Base-by-base conservation (phyloP, 2,329 filamentous ascomycete genomes). In the Colletotrichum tanaceti region DNA sequence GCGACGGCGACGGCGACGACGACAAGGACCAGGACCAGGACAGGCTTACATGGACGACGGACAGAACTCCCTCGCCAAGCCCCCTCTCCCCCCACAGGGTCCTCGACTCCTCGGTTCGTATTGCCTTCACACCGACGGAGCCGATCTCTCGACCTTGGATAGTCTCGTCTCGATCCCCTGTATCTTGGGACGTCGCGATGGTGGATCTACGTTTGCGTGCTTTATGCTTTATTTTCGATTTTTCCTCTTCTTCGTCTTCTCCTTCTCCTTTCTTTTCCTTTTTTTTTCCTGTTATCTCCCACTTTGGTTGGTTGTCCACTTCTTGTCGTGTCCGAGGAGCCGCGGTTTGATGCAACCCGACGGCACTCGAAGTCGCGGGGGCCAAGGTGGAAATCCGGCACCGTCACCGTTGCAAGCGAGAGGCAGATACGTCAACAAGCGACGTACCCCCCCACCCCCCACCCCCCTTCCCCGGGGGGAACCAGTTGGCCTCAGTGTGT, bases 21-120 rank as follows among this genome's bases (percentile, higher is more conserved):
- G 47, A 14, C 16, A 32, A 28, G 14, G 24, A 14, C 16, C 32
- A 24, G 39, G 54, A 6, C 41, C 41, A 10, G 55, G 55, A 46
- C 55, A 38, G 55, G 55, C 46, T 32, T 20, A 20, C 9, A 32
- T 28, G 28, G 43, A 47, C 41, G 55, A 44, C 41, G 46, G 44
- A 58, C 32, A 24, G 24, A 20, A 16, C 28, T 32, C 16, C 32
- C 39, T 20, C 6, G 38, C 41, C 41, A 44, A 53, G 18, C 38
- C 41, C n/a, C n/a, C n/a, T n/a, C n/a, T n/a, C n/a, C n/a, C n/a
- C n/a, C 24, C 44, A 47, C 53, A 47, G 61, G 65, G 54, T 65
- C n/a, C n/a, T 65, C 65, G 61, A 61, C 38, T 65, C n/a, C n/a
- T 65, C 65, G 61, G 65, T 43, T 68, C 65, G 65, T 49, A 1